phyloP scores from a whole-genome alignment of 139 green algal genomes.

The Picochlorum sp. region DNA sequence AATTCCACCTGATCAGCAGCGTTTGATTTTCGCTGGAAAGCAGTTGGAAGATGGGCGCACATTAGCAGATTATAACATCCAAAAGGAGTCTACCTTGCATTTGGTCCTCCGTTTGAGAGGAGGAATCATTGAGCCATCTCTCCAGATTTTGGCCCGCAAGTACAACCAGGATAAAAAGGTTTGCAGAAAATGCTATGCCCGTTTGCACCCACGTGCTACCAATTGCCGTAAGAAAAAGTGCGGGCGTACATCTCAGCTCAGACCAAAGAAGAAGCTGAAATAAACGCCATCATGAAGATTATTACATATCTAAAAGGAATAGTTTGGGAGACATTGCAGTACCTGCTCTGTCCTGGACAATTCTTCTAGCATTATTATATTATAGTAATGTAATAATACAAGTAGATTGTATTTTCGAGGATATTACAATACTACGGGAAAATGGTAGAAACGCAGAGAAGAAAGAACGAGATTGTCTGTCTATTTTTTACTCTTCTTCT shows the following conservation, averaged over 20 bases:
- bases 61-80: constrained; percentile 94
- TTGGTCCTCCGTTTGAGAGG: constrained; percentile 94
- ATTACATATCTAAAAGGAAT: too few species aligned
- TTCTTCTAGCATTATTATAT: too few species aligned
- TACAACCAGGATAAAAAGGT: constrained; percentile 99
- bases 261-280: constrained; percentile 90
- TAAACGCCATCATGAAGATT: constrained; percentile 13
- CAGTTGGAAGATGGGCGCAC: constrained; percentile 96
- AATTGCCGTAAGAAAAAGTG: constrained; percentile 99
- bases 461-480: neutral
- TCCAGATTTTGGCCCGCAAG: constrained; percentile 94
- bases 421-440: neutral
- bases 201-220: constrained; percentile 90
- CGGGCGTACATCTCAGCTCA: constrained; percentile 77
- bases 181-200: constrained; percentile 99
- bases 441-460: constrained; percentile 6
- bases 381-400: neutral
- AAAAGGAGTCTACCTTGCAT: constrained; percentile 98
- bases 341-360: too few species aligned
- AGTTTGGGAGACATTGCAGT: too few species aligned
- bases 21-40: constrained; percentile 97
- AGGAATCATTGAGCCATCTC: constrained; percentile 98
- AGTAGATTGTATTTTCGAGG: neutral
- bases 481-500: constrained; percentile 11
- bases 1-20: constrained; percentile 95